A percentile compares a stretch with the other conserved stretches of the same genome.
These are phyloP conservation scores for Boletus patriciae DNA, from an alignment of 768 basidiomycete genomes.

Conservation along the genomic window DNA sequence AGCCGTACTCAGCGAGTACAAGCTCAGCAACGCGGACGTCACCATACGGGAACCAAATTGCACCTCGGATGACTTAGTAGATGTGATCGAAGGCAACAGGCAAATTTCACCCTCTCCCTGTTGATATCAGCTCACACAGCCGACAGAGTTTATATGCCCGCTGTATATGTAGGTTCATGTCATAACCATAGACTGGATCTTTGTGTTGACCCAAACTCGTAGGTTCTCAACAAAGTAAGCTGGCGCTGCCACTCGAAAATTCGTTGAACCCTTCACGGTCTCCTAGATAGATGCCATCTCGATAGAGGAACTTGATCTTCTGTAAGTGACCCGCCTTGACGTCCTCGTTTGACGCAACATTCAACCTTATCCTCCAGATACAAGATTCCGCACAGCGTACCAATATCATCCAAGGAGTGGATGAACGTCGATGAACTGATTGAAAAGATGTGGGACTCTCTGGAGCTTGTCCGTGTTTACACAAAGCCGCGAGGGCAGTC, in stretches of 20 bases:
- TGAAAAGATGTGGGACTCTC: slow-evolving; percentile 89
- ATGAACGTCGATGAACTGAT: slow-evolving; percentile 94
- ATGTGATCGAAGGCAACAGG: slow-evolving; percentile 96
- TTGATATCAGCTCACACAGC: slow-evolving; percentile 3
- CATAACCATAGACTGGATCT: not conserved
- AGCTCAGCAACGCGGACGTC: slow-evolving; percentile 83
- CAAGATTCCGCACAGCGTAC: slow-evolving; percentile 95
- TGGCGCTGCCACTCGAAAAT: not conserved
- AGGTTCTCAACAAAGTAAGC: slow-evolving; percentile 82
- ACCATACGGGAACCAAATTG: slow-evolving; percentile 91
- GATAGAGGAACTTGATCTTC: slow-evolving; percentile 93
- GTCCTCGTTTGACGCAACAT: not conserved
- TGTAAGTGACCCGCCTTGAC: slow-evolving; percentile 46
- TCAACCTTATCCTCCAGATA: slow-evolving; percentile 45
- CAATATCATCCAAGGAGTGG: slow-evolving; percentile 93
- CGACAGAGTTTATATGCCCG: slow-evolving; percentile 86
- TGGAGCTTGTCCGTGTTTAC: slow-evolving; percentile 93
- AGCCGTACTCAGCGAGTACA: slow-evolving; percentile 92
- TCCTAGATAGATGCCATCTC: slow-evolving; percentile 94
- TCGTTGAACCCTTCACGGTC: slow-evolving; percentile 1
- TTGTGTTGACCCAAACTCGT: slow-evolving; percentile 3
- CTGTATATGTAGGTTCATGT: slow-evolving; percentile 67
- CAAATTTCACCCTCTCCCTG: slow-evolving; percentile 20
- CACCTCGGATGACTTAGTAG: slow-evolving; percentile 94
- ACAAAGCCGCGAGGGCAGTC: slow-evolving; percentile 90